Base-by-base conservation (phyloP, 2,329 filamentous ascomycete species). In the Fusarium globosum region DNA sequence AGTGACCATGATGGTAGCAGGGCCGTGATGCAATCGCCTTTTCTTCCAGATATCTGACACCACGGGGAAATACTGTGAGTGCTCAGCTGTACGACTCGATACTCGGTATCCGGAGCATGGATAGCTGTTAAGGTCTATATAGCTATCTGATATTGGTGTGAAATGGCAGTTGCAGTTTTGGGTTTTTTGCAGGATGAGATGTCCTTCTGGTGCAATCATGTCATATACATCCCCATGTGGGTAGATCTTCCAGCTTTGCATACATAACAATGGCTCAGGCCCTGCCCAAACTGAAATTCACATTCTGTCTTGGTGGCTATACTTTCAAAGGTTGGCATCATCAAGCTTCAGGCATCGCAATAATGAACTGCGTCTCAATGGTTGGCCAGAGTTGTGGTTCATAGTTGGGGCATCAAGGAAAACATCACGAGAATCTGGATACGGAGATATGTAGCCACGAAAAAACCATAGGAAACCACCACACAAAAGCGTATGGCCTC, bases 401-500 rank as follows among this genome's bases (percentile, higher is more conserved):
- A 56, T 30, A 28, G 18, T 33, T 51, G 21, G n/a, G n/a, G 41
- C 33, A 59, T 51, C 42, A 18, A 28, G 23, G 15, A 35, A 30
- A 38, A 43, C 28, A 65, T 74, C 58, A 61, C 62, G 23, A 36
- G 13, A 62, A 53, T 41, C 36, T 41, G 30, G 28, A 46, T 7
- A 45, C 23, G 26, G 13, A 26, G 42, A 58, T 59, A 82, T 85
- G 83, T 85, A 75, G 82, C 83, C 83, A 81, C 81, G 63, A 78
- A 77, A 77, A 71, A 80, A 82, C 83, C 83, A 85, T 85, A 74
- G 83, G 83, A 82, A 80, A 81, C 82, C 80, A 80, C 80, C 81
- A 84, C 80, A 78, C 76, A 76, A 69, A 80, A 78, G 76, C 77
- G 79, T 80, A 77, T 81, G 81, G 74, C 80, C 81, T 82, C 83